A percentile compares a stretch with the other conserved stretches of the same genome.
phyloP scores from a whole-genome alignment of 1,284 basidiomycete genomes.

The Anthracocystis walkeri region DNA sequence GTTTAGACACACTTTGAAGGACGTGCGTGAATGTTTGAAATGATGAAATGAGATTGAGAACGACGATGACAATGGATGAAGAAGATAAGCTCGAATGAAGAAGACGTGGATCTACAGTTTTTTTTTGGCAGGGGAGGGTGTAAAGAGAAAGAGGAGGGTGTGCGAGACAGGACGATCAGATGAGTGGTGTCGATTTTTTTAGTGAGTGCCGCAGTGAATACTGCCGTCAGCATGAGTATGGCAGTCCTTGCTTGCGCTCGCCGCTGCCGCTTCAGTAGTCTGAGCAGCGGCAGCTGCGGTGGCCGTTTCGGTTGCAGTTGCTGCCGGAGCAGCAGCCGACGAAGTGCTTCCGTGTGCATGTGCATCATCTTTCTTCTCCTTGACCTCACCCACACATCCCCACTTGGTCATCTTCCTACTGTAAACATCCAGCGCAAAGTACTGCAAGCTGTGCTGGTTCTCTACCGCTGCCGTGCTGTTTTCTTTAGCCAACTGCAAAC shows the following conservation, averaged over 20 bases:
- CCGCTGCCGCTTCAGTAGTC: background rate
- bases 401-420: conserved; percentile 68
- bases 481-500: conserved; percentile 69
- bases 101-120: no score
- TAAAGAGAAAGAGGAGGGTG: background rate
- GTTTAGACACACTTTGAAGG: no score
- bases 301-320: conserved; percentile 1
- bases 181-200: background rate
- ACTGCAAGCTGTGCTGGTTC: conserved; percentile 71
- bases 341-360: background rate
- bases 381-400: conserved; percentile 43
- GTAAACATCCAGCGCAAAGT: conserved; percentile 70
- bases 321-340: background rate
- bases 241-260: conserved; percentile 23
- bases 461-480: conserved; percentile 66
- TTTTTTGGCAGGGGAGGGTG: no score
- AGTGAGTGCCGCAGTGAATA: conserved; percentile 45
- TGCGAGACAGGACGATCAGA: background rate
- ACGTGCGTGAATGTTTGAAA: no score
- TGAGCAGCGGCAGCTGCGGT: background rate
- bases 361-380: conserved; percentile 2
- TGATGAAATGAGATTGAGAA: no score
- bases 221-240: conserved; percentile 48
- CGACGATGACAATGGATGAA: no score
- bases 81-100: no score